Base-by-base conservation (phyloP, 371 early-diverging fungal genomes). In the Apophysomyces elegans region DNA sequence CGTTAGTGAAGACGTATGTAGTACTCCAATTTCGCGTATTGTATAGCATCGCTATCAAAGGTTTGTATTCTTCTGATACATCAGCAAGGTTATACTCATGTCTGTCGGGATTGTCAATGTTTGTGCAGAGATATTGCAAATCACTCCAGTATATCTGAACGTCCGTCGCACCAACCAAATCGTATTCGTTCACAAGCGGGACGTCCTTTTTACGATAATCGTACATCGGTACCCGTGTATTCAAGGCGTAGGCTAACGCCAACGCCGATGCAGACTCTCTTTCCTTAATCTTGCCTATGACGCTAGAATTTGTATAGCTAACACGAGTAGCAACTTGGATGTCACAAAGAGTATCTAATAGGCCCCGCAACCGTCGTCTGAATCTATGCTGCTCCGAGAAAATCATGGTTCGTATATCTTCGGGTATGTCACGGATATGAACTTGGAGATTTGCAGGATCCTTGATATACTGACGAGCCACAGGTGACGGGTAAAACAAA, bases 1-100 rank as follows among this genome's bases (percentile, higher is more conserved):
- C 70, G 5, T 61, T 50, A 8, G 74, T 77, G 62, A 76, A 83
- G 14, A 70, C 65, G 59, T 63, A 75, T 18, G 64, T 70, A 9
- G 65, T 56, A 14, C 70, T 74, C 88, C 88, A 88, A 64, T 86
- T 86, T 35, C 79, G 68, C 4, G 58, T n/a, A 7, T 61, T 39
- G 13, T 57, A 64, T 6, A 82, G 57, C 37, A 58, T 11, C 9
- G 54, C 54, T 18, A 9, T 5, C 18, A 7, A 26, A 5, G 54
- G 8, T 21, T 36, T 26, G 13, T 69, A 63, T 0, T 69, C 56
- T 38, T 37, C 39, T 3, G 62, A 43, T 2, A 56, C 8, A 50
- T 50, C 21, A 18, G n/a, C n/a, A 50, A 50, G 9, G 9, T 16
- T 50, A 9, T 7, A 4, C 5, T 44, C 46, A 36, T 12, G 39